Conservation (phyloP, 345 rosid genomes). For the Luvunga scandens region DNA sequence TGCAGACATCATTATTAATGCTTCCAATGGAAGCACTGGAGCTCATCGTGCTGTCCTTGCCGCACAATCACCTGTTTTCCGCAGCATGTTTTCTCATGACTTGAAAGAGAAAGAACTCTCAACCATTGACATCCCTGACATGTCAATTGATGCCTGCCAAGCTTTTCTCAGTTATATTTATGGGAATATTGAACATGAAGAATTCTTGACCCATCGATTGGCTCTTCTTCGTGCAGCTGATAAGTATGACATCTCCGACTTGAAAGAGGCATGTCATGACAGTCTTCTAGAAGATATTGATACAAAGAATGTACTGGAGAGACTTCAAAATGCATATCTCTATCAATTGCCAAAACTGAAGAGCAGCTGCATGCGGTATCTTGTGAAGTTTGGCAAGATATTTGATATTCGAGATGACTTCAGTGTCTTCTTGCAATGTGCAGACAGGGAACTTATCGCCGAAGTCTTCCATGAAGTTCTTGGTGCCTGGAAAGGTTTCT, state of each 20-base stretch:
- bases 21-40: conserved; percentile 76
- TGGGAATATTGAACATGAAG: conserved; percentile 66
- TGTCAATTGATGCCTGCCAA: conserved; percentile 78
- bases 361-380: conserved; percentile 76
- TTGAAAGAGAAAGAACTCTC: conserved; percentile 90
- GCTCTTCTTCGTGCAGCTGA: conserved; percentile 83
- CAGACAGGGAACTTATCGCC: conserved; percentile 76
- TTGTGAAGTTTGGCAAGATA: conserved; percentile 92
- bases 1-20: conserved; percentile 70
- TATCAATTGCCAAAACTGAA: conserved; percentile 70
- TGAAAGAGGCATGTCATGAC: conserved; percentile 82
- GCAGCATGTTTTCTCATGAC: conserved; percentile 81
- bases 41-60: conserved; percentile 93
- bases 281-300: conserved; percentile 88
- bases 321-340: conserved; percentile 77
- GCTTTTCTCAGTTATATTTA: conserved; percentile 78
- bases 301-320: conserved; percentile 71
- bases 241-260: conserved; percentile 71
- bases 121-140: conserved; percentile 67
- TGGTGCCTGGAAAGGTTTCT: conserved; percentile 90
- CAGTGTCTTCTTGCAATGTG: conserved; percentile 61
- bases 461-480: conserved; percentile 88
- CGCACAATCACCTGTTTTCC: conserved; percentile 86
- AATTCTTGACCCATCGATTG: conserved; percentile 70
- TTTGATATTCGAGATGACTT: conserved; percentile 84